These are phyloP conservation scores for Thielaviopsis populi DNA, from an alignment of 2,329 filamentous ascomycete genomes.

Conservation along the genomic window DNA sequence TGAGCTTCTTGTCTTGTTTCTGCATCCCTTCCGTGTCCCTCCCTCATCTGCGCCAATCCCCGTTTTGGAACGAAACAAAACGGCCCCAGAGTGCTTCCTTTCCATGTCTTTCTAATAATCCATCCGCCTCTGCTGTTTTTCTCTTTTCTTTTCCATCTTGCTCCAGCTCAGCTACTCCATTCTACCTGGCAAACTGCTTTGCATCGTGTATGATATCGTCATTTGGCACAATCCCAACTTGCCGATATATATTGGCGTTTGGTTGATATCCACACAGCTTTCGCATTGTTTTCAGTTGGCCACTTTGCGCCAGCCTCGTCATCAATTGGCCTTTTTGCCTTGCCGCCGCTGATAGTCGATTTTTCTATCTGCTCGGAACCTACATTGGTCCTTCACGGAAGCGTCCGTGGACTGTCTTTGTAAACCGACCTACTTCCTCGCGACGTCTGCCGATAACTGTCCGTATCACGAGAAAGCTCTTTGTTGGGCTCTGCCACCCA, in stretches of 20 bases:
- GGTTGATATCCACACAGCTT: background rate
- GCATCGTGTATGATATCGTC: background rate
- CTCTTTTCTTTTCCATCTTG: constrained; percentile 10
- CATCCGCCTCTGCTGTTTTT: constrained; percentile 13
- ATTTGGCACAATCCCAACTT: background rate
- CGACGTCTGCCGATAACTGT: background rate
- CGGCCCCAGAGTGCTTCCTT: constrained; percentile 15
- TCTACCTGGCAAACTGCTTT: background rate
- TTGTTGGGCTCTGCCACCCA: constrained; percentile 18
- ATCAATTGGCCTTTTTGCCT: background rate
- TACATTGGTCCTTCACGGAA: background rate
- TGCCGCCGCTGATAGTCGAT: background rate
- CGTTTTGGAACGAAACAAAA: background rate
- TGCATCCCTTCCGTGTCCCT: constrained; percentile 4
- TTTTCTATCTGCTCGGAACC: background rate
- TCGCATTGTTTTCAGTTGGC: background rate
- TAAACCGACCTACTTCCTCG: background rate
- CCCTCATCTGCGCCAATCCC: background rate
- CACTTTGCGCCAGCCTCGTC: background rate
- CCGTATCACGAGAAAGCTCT: constrained; percentile 13
- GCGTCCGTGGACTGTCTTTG: background rate
- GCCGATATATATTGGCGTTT: background rate
- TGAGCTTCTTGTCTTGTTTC: constrained; percentile 6
- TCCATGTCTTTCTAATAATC: constrained; percentile 18
- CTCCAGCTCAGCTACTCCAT: background rate